Base-by-base conservation (phyloP, 306 rosid genomes). In the Castanea sativa region DNA sequence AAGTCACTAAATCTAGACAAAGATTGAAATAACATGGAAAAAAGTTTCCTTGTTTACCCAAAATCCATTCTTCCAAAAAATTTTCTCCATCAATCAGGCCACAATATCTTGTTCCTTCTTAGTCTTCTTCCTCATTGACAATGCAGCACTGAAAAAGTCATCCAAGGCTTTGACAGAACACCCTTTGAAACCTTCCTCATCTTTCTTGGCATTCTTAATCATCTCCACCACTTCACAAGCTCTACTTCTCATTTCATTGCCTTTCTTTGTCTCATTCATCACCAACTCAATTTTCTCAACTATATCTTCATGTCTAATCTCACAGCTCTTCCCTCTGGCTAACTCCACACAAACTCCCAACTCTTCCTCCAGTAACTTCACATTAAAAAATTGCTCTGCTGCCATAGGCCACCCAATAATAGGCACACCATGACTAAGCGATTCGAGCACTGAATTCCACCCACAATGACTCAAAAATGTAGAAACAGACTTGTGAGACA, bases 381-480 rank as follows among this genome's bases (percentile, higher is more conserved):
- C 81, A 23, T 87, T 90, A 71, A 60, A 92, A 55, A 90, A 90
- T 80, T 92, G 97, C 76, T 92, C 95, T 4, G 90, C 91, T 6
- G 95, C 97, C 93, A 89, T 79, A 0, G 93, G 89, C 95, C 97
- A 92, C 30, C 95, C 97, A 0, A 92, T 84, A 75, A 92, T 61
- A 13, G 97, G 92, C n/a, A 89, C 90, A 2, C 93, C 97, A 1
- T 83, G 71, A 61, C 86, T 83, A 29, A 92, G 82, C 14, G 92
- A 73, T 76, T 92, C 95, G 77, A 90, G 57, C 65, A 75, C 90
- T 5, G 97, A 90, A 79, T 92, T 92, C 97, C 97, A 92, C 2
- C 97, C 97, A 19, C 97, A 89, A 41, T 92, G 97, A 25, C 87
- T 90, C 70, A 92, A 2, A 74, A 90, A 92, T 0, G 75, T 92